Evolutionary conservation across 257 asterid species (phyloP).

Genomic region (Jacaranda mimosifolia): DNA sequence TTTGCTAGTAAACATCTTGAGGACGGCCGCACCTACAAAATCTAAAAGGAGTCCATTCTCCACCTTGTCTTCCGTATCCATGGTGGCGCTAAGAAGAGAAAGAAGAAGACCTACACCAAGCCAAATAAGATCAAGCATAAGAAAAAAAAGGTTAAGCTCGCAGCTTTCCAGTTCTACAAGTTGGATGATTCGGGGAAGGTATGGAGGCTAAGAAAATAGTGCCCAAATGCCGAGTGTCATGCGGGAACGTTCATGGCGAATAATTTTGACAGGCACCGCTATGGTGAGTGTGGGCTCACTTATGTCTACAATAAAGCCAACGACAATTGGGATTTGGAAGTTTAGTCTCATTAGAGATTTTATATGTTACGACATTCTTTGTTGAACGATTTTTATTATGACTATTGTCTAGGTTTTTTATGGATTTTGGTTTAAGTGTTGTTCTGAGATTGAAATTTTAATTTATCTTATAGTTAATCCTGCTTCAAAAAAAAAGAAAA

Average conservation of each 20-base stretch:
- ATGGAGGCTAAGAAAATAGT: conserved; percentile 78
- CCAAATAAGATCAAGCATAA: conserved; percentile 81
- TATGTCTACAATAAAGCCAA: conserved; percentile 77
- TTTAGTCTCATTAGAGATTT: background rate
- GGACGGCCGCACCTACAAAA: conserved; percentile 73
- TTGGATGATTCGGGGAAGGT: conserved; percentile 75
- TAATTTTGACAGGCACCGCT: conserved; percentile 74
- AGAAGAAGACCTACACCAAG: conserved; percentile 83
- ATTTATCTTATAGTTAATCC: conserved; percentile 4
- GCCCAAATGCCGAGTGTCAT: conserved; percentile 72
- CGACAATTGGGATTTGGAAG: conserved; percentile 42
- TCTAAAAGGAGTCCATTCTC: conserved; percentile 75
- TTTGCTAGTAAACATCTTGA: conserved; percentile 73
- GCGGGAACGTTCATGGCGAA: conserved; percentile 80
- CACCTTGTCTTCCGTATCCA: conserved; percentile 74
- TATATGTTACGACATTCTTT: conserved; percentile 12
- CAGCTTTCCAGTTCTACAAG: conserved; percentile 71
- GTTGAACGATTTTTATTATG: conserved; percentile 32
- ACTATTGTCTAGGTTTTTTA: conserved; percentile 23
- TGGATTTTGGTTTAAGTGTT: conserved; percentile 37
- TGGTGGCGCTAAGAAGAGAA: conserved; percentile 79
- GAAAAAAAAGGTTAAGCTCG: conserved; percentile 74
- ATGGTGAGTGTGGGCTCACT: conserved; percentile 80
- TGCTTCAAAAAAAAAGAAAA: too few species aligned
- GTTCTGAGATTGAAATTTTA: conserved; percentile 21